Base-by-base conservation (phyloP, 148 eudicot species). In the Fagopyrum esculentum region DNA sequence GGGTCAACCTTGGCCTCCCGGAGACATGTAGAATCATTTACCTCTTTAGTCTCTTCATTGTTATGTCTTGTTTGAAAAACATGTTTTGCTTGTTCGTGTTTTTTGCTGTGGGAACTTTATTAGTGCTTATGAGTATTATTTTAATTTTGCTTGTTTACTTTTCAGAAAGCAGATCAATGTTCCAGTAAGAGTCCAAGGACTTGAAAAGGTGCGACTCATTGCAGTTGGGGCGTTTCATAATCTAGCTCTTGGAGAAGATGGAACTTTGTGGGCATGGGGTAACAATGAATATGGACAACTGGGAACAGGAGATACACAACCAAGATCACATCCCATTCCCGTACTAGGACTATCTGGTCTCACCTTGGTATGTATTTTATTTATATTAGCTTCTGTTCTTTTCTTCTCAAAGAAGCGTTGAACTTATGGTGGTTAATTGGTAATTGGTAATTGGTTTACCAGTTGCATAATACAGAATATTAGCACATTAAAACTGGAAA, bases 1-100 rank as follows among this genome's bases (percentile, higher is more conserved):
- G 99, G 99, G 99, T 79, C 99, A 96, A 80, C 99, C 99, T 60
- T 96, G 99, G 99, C 99, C 99, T 50, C 99, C 99, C 73, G 99
- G 99, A 17, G 99, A 96, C 80, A 96, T 96, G 99, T 93, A 92
- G 15, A 79, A 69, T 6, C 63, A 51, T 43, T 59, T 47, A 11
- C 48, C 17, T 35, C 6, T 10, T 45, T 56, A 52, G 47, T 79
- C 9, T 63, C 74, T 46, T 17, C 54, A 46, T 46, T 17, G 12
- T 71, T 19, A 45, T 70, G 30, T 45, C 29, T 17, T 45, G 1
- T 45, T 70, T 70, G 50, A 45, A 22, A 45, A 70, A 8, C 7
- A 40, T 70, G 46, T 9, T 45, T 71, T 0, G 48, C 55, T 11
- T 71, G 15, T 19, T 71, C 4, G 2, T 45, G 35, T 49, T 61